These are phyloP conservation scores for Penicillium sp. DNA, from an alignment of 2,329 filamentous ascomycete species.

Conservation along the genomic window DNA sequence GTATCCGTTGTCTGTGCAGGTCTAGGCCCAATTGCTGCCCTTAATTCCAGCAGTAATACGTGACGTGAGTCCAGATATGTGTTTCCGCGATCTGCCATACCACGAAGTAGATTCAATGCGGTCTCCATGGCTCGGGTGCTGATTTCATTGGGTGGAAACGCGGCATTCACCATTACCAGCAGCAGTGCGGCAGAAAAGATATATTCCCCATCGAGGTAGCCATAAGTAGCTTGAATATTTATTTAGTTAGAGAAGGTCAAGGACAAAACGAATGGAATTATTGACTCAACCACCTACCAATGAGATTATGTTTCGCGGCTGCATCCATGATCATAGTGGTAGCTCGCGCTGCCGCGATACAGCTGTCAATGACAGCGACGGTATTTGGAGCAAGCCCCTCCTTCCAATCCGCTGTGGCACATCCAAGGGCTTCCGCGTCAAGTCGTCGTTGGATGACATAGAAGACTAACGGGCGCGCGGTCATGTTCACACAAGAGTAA, in stretches of 20 bases:
- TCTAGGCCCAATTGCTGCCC: constrained; percentile 29
- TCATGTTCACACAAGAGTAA: constrained; percentile 60
- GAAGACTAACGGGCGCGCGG: constrained; percentile 54
- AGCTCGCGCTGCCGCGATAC: constrained; percentile 52
- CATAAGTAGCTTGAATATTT: constrained; percentile 49
- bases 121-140: constrained; percentile 49
- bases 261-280: not conserved
- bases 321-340: constrained; percentile 52
- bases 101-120: constrained; percentile 48
- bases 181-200: constrained; percentile 56
- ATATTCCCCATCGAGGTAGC: constrained; percentile 59
- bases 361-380: constrained; percentile 53
- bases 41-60: constrained; percentile 40
- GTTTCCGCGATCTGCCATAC: constrained; percentile 56
- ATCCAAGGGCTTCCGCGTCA: constrained; percentile 33
- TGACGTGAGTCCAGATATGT: constrained; percentile 48
- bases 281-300: constrained; percentile 39
- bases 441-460: constrained; percentile 54
- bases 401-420: constrained; percentile 47
- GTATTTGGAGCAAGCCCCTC: constrained; percentile 51
- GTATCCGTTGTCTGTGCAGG: constrained; percentile 3
- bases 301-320: constrained; percentile 51
- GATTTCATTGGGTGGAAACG: constrained; percentile 49
- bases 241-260: not conserved
- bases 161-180: constrained; percentile 55